These are phyloP conservation scores for Mortierella hygrophila DNA, from an alignment of 192 early-diverging fungal species.

Conservation along the genomic window DNA sequence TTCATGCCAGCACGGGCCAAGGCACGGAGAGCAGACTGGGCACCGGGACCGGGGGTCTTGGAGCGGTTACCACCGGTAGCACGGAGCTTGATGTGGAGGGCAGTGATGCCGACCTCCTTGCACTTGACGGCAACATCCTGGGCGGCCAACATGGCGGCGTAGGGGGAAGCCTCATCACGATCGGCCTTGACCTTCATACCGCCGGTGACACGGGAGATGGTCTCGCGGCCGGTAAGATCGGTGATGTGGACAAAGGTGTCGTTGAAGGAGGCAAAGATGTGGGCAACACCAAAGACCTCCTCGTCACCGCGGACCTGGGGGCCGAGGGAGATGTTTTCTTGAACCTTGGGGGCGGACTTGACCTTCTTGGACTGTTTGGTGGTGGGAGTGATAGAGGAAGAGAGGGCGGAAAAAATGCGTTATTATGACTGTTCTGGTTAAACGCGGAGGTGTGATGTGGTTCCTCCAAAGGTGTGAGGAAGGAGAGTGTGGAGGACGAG, in stretches of 20 bases:
- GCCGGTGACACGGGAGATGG: constrained; percentile 98
- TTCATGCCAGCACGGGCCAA: constrained; percentile 98
- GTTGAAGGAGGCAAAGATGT: constrained; percentile 99
- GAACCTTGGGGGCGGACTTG: constrained; percentile 80
- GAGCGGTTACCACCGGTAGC: constrained; percentile 99
- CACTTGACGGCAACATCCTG: constrained; percentile 99
- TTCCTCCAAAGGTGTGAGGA: background rate
- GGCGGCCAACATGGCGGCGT: constrained; percentile 99
- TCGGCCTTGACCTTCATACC: constrained; percentile 99
- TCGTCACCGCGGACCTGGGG: constrained; percentile 98
- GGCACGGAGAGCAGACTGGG: constrained; percentile 97
- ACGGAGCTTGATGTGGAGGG: constrained; percentile 99
- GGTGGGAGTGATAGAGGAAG: background rate
- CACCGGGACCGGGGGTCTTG: constrained; percentile 99
- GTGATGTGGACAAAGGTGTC: constrained; percentile 99
- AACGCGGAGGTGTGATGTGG: background rate
- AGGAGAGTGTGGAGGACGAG: background rate
- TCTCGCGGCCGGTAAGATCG: constrained; percentile 99
- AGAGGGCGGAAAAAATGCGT: background rate
- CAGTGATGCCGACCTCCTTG: constrained; percentile 99
- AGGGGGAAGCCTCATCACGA: constrained; percentile 99
- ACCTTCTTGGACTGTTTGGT: constrained; percentile 72
- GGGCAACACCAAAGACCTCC: constrained; percentile 99
- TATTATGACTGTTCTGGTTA: background rate
- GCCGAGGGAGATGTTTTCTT: constrained; percentile 94